phyloP scores from a whole-genome alignment of 2,329 filamentous ascomycete species.

The Epichloe elymi region DNA sequence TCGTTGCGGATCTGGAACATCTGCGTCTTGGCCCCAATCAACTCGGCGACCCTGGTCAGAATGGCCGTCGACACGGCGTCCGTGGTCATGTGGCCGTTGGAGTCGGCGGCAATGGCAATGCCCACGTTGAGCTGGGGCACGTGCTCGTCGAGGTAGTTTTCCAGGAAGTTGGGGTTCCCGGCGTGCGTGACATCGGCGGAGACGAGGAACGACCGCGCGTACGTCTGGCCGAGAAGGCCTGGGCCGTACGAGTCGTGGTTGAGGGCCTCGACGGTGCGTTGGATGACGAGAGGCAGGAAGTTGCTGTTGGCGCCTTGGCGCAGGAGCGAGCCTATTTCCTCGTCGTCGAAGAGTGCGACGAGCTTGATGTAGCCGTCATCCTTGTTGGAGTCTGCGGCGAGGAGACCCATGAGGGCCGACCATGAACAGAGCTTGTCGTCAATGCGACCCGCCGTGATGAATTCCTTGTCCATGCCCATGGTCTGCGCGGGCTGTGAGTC shows the following conservation, averaged over 20 bases:
- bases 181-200: conserved; percentile 91
- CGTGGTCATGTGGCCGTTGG: conserved; percentile 93
- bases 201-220: conserved; percentile 83
- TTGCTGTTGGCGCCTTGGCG: conserved; percentile 84
- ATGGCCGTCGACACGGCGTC: conserved; percentile 76
- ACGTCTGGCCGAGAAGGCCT: conserved; percentile 63
- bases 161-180: conserved; percentile 85
- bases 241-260: conserved; percentile 42
- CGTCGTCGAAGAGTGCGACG: conserved; percentile 90
- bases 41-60: conserved; percentile 64
- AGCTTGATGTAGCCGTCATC: conserved; percentile 67
- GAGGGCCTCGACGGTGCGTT: conserved; percentile 63
- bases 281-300: conserved; percentile 69
- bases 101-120: conserved; percentile 65
- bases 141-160: conserved; percentile 73
- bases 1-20: conserved; percentile 95
- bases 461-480: conserved; percentile 76
- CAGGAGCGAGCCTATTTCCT: conserved; percentile 85
- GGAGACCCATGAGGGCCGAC: conserved; percentile 72
- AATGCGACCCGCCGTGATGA: conserved; percentile 90
- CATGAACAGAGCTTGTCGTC: conserved; percentile 98
- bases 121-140: conserved; percentile 81
- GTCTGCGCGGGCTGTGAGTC: conserved; percentile 77
- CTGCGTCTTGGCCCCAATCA: conserved; percentile 59
- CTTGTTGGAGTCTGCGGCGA: conserved; percentile 45